Evolutionary conservation across 345 rosid genomes (phyloP).

Genomic region (Mallotus nudiflorus): DNA sequence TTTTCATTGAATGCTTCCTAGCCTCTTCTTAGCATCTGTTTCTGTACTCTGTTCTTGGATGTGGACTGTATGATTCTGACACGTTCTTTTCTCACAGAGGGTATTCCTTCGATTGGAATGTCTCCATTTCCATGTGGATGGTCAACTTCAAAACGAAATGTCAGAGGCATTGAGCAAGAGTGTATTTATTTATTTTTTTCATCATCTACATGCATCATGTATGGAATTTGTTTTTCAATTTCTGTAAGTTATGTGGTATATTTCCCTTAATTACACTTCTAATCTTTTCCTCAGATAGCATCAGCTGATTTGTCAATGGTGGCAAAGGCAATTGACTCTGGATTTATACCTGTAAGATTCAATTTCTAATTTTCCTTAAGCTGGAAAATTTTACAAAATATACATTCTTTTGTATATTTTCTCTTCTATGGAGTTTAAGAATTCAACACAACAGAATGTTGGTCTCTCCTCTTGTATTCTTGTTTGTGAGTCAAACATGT

Average conservation of each 20-base stretch:
- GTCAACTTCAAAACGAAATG: conserved; percentile 52
- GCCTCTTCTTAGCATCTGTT: not conserved
- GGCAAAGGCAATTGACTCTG: conserved; percentile 64
- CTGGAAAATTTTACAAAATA: not conserved
- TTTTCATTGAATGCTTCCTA: conserved; percentile 4
- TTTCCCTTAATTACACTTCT: conserved; percentile 25
- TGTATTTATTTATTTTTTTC: conserved; percentile 9
- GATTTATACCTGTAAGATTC: conserved; percentile 78
- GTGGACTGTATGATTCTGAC: conserved; percentile 14
- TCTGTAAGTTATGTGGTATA: conserved; percentile 7
- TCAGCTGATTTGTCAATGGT: conserved; percentile 66
- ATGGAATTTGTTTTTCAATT: not conserved
- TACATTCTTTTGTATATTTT: not conserved
- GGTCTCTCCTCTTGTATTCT: not conserved
- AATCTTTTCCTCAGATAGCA: conserved; percentile 45
- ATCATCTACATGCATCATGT: conserved; percentile 1
- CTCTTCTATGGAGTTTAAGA: not conserved
- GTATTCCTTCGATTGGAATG: conserved; percentile 82
- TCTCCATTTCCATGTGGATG: conserved; percentile 61
- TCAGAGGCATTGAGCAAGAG: conserved; percentile 35
- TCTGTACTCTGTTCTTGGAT: conserved; percentile 10
- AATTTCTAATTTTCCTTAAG: not conserved
- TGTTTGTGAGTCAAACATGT: not conserved
- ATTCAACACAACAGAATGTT: not conserved
- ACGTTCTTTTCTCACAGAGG: conserved; percentile 59